Percentiles rank a stretch among this genome's conserved stretches.
Conservation (phyloP, 1,139 yeast species). For the Geotrichum aggregatum region DNA sequence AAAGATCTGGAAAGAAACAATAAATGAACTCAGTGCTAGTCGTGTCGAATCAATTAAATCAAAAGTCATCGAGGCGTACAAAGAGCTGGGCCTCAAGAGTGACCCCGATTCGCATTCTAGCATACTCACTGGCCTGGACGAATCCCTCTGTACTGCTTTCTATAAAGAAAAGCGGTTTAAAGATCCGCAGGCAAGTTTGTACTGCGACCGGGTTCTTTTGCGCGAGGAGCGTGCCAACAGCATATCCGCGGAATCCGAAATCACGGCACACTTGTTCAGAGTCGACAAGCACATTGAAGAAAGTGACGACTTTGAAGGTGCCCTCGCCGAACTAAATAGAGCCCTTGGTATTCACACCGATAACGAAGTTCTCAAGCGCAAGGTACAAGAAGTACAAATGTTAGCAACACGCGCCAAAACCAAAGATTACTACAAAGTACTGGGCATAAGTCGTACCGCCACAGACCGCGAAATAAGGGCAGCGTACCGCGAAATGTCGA, state of each 20-base stretch:
- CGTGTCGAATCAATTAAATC: background rate
- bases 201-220: slow-evolving; percentile 40
- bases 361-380: slow-evolving; percentile 45
- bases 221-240: slow-evolving; percentile 23
- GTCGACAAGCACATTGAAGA: too few species aligned
- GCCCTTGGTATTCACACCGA: slow-evolving; percentile 46
- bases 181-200: slow-evolving; percentile 31
- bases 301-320: slow-evolving; percentile 45
- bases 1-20: slow-evolving; percentile 14
- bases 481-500: slow-evolving; percentile 74
- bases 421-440: slow-evolving; percentile 75
- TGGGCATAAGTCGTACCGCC: slow-evolving; percentile 66
- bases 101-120: slow-evolving; percentile 18
- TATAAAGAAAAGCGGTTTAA: slow-evolving; percentile 39
- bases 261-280: slow-evolving; percentile 37
- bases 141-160: slow-evolving; percentile 48
- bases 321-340: slow-evolving; percentile 41
- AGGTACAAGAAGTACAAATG: slow-evolving; percentile 52
- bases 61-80: slow-evolving; percentile 7
- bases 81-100: slow-evolving; percentile 6
- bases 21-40: slow-evolving; percentile 15
- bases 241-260: slow-evolving; percentile 3
- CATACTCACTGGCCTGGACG: slow-evolving; percentile 40
- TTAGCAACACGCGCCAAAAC: slow-evolving; percentile 51
- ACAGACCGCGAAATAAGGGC: slow-evolving; percentile 69